These are phyloP conservation scores for Komagataella phaffii DNA, from an alignment of 805 yeast species.

Conservation along the genomic window DNA sequence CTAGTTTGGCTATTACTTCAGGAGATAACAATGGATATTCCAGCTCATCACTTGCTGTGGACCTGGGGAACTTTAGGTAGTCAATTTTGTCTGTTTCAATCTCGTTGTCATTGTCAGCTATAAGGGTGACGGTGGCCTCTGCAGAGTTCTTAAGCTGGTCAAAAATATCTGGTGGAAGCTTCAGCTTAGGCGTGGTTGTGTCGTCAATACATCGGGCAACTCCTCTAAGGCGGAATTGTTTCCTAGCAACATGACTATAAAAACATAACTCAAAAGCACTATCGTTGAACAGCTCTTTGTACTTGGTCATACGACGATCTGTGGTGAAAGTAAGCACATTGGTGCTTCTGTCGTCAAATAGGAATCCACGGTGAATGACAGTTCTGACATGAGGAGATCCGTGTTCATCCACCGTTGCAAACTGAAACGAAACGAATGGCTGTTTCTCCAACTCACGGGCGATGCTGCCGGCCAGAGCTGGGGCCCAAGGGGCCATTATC, in stretches of 20 bases:
- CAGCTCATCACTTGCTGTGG: constrained; percentile 6
- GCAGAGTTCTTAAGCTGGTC: neutral
- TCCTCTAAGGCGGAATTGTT: constrained; percentile 68
- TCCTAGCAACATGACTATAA: constrained; percentile 46
- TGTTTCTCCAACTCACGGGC: constrained; percentile 27
- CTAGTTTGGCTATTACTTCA: constrained; percentile 3
- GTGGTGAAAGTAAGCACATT: constrained; percentile 60
- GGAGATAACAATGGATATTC: constrained; percentile 11
- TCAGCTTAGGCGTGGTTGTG: constrained; percentile 10
- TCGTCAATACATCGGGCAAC: constrained; percentile 32
- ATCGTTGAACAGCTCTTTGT: constrained; percentile 32
- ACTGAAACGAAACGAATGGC: constrained; percentile 49
- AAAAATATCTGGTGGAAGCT: neutral
- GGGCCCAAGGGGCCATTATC: constrained; percentile 66
- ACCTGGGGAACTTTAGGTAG: constrained; percentile 3
- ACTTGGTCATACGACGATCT: constrained; percentile 58
- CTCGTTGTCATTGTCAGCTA: constrained; percentile 5
- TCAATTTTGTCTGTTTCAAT: constrained; percentile 2
- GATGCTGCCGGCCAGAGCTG: constrained; percentile 42
- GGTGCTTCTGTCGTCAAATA: constrained; percentile 54
- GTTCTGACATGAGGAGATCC: constrained; percentile 52
- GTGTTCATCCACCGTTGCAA: constrained; percentile 51
- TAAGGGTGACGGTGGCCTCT: constrained; percentile 3
- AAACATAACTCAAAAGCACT: constrained; percentile 65
- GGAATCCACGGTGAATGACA: constrained; percentile 59